These are phyloP conservation scores for Saitoella complicata DNA, from an alignment of 805 yeast genomes.

Conservation along the genomic window DNA sequence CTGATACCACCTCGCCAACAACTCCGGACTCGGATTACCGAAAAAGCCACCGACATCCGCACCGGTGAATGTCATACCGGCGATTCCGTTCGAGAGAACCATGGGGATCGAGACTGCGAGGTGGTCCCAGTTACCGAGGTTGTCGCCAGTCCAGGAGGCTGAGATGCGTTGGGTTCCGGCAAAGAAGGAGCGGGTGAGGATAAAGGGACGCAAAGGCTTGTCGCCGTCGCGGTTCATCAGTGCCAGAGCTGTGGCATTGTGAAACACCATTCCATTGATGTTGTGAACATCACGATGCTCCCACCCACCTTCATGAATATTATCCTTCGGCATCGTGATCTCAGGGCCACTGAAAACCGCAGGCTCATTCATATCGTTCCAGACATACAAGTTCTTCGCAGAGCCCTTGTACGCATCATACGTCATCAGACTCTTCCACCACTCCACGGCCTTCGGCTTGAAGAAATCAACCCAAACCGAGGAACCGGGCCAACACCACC, in stretches of 20 bases:
- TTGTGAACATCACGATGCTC: slow-evolving; percentile 91
- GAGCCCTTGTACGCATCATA: slow-evolving; percentile 25
- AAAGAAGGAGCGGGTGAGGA: slow-evolving; percentile 71
- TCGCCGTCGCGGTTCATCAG: slow-evolving; percentile 32
- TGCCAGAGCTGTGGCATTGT: slow-evolving; percentile 63
- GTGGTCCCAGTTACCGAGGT: slow-evolving; percentile 84
- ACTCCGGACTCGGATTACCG: slow-evolving; percentile 70
- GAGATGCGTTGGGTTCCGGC: slow-evolving; percentile 85
- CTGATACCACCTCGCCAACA: slow-evolving; percentile 87
- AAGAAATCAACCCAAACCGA: slow-evolving; percentile 85
- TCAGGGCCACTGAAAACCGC: slow-evolving; percentile 92
- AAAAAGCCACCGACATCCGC: slow-evolving; percentile 97
- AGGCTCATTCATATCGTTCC: slow-evolving; percentile 99
- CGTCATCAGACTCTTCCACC: slow-evolving; percentile 44
- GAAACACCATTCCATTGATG: slow-evolving; percentile 61
- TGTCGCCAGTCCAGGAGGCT: slow-evolving; percentile 98
- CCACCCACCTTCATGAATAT: slow-evolving; percentile 59
- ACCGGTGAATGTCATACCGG: slow-evolving; percentile 84
- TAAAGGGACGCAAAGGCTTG: slow-evolving; percentile 47
- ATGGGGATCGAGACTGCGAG: slow-evolving; percentile 68
- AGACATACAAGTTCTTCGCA: slow-evolving; percentile 55
- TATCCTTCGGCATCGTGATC: slow-evolving; percentile 72
- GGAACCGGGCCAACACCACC: slow-evolving; percentile 98
- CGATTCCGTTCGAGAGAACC: slow-evolving; percentile 65
- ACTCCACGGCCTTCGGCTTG: slow-evolving; percentile 39